These are phyloP conservation scores for Hypoxylon subgilvum DNA, from an alignment of 495 filamentous ascomycete genomes.

Conservation along the genomic window DNA sequence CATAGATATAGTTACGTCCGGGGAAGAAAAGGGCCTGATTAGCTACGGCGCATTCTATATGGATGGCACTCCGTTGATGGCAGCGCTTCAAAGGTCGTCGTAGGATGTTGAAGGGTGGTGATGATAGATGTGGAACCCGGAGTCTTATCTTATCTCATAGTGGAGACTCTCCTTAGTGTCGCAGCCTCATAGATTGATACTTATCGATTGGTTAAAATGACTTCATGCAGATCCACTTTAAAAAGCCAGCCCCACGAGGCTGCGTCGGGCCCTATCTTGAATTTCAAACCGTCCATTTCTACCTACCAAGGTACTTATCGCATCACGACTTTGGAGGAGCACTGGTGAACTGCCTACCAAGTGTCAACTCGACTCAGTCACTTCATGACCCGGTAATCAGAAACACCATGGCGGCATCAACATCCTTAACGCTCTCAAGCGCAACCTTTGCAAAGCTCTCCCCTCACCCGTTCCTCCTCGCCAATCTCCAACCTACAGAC, in stretches of 20 bases:
- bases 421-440: conserved; percentile 71
- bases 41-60: conserved; percentile 21
- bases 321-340: conserved; percentile 5
- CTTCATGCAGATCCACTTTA: background rate
- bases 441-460: conserved; percentile 88
- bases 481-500: conserved; percentile 72
- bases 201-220: conserved; percentile 17
- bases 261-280: conserved; percentile 18
- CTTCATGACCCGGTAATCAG: background rate
- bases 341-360: conserved; percentile 6
- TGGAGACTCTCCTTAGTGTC: background rate
- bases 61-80: conserved; percentile 20
- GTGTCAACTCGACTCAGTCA: background rate
- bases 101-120: background rate
- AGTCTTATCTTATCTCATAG: conserved; percentile 23
- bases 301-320: background rate
- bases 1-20: conserved; percentile 19
- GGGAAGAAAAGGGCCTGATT: conserved; percentile 12
- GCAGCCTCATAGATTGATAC: conserved; percentile 6
- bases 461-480: conserved; percentile 85
- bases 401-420: conserved; percentile 37
- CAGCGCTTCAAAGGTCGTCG: conserved; percentile 25
- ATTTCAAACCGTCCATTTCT: conserved; percentile 24
- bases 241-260: conserved; percentile 25
- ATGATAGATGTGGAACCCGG: background rate